A percentile compares a stretch with the other conserved stretches of the same genome.
These are phyloP conservation scores for Pneumocystis murina DNA, from an alignment of 1,139 yeast genomes.

Conservation along the genomic window DNA sequence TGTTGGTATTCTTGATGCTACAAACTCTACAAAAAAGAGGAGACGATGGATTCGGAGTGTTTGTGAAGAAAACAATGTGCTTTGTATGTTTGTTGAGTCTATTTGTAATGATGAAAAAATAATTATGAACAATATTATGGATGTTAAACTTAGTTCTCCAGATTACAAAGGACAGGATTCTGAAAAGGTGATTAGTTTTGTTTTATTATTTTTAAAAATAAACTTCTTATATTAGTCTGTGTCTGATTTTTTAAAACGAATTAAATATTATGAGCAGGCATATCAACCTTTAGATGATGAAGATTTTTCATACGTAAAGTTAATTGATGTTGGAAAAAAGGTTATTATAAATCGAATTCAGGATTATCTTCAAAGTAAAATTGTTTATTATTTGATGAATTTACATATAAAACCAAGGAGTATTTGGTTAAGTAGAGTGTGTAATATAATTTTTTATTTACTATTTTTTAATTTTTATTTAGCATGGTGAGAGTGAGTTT, in stretches of 20 bases:
- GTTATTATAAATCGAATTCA: constrained; percentile 82
- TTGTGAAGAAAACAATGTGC: constrained; percentile 29
- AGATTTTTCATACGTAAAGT: constrained; percentile 34
- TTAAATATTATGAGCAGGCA: constrained; percentile 72
- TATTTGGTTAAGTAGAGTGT: constrained; percentile 84
- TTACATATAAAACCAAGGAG: constrained; percentile 83
- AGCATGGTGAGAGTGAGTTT: constrained; percentile 63
- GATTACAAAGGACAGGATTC: constrained; percentile 83
- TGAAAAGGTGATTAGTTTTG: constrained; percentile 43
- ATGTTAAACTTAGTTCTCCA: constrained; percentile 75
- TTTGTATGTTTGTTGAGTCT: constrained; percentile 71
- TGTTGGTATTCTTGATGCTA: constrained; percentile 91
- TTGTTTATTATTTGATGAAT: constrained; percentile 75
- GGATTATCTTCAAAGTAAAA: constrained; percentile 86
- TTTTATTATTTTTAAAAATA: not conserved
- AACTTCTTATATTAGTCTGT: not conserved
- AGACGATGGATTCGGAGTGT: constrained; percentile 34
- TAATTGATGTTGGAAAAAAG: constrained; percentile 86
- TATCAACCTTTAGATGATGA: constrained; percentile 73
- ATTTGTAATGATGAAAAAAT: constrained; percentile 67
- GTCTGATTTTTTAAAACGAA: constrained; percentile 61
- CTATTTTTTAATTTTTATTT: not conserved
- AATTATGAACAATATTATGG: constrained; percentile 62
- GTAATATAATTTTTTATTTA: not conserved
- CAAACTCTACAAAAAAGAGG: constrained; percentile 70